Percentiles rank a stretch among this genome's conserved stretches.
Evolutionary conservation across 2,329 filamentous ascomycete genomes (phyloP).

Genomic region (Cyphellophora attinorum): DNA sequence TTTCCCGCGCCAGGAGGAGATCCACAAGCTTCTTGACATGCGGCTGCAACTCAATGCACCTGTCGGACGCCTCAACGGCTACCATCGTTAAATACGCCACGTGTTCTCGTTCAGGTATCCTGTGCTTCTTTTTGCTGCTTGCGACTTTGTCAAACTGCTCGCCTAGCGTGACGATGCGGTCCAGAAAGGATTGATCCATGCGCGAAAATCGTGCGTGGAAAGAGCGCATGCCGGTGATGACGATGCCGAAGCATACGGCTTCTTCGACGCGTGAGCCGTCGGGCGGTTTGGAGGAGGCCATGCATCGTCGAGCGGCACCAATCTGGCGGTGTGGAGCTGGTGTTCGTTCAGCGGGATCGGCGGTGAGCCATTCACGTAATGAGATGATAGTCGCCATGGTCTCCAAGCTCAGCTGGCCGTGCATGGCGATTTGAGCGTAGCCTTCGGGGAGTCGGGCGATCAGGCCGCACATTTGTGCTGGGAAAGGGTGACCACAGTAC

Average conservation of each 20-base stretch:
- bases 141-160: not conserved
- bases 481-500: not conserved
- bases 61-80: not conserved
- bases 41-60: not conserved
- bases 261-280: not conserved
- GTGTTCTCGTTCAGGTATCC: not conserved
- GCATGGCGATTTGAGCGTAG: not conserved
- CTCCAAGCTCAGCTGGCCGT: not conserved
- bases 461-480: not conserved
- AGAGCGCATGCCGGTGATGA: not conserved
- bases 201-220: not conserved
- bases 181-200: not conserved
- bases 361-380: not conserved
- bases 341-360: not conserved
- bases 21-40: slow-evolving; percentile 1
- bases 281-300: not conserved
- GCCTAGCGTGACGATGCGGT: not conserved
- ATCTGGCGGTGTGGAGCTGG: not conserved
- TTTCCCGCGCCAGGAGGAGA: not conserved
- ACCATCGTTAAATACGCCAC: not conserved
- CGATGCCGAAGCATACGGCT: not conserved
- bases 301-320: not conserved
- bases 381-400: slow-evolving; percentile 1
- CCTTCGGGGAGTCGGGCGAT: not conserved
- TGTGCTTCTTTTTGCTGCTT: not conserved